Evolutionary conservation across 495 filamentous ascomycete species (phyloP), one percentile per base, ranked within the genome.

Genomic region (Chaetomium cochliodes): DNA sequence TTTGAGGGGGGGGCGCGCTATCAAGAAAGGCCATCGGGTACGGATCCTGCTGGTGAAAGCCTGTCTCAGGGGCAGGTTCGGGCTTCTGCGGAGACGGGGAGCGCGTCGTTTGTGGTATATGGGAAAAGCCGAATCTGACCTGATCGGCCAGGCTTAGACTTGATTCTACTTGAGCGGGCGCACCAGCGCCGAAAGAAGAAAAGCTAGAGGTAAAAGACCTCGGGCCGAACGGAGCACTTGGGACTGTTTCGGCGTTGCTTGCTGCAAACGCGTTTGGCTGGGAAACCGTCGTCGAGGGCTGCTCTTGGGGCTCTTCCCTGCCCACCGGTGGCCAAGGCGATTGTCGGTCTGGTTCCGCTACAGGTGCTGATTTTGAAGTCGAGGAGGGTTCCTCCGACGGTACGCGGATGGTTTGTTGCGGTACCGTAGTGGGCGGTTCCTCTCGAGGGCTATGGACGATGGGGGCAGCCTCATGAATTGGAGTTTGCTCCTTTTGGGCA

Each of bases 71-170:
- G 2, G 41, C 42, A 52, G 13, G 57, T 16, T 47, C 51, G 39
- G 60, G 52, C 12, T 47, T 44, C 20, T 57, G 42, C 15, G 60
- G 63, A 16, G 52, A 58, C 33, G 59, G 25, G n/a, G 62, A 16
- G 12, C 52, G 61, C 4, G 63, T 39, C 15, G 65, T 46, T 22
- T 71, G 68, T 6, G 74, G 74, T 8, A 66, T 53, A 58, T 74
- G 74, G 2, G 74, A 74, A 46, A 74, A 76, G 3, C 72, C 72
- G 37, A 76, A 76, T 30, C 74, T 69, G 18, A 76, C 74, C 49
- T 74, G 72, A 37, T 74, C 70, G 23, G 70, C 67, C 12, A 76
- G 49, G 30, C 65, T 72, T 13, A 62, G 51, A 2, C 52, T 26
- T 20, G 70, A 47, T 12, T 69, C 67, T 0, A 65, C 51, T 25